Evolutionary conservation across 139 green algal species (phyloP), one percentile per base, ranked within the genome.

Genomic region (Microglena sp.): DNA sequence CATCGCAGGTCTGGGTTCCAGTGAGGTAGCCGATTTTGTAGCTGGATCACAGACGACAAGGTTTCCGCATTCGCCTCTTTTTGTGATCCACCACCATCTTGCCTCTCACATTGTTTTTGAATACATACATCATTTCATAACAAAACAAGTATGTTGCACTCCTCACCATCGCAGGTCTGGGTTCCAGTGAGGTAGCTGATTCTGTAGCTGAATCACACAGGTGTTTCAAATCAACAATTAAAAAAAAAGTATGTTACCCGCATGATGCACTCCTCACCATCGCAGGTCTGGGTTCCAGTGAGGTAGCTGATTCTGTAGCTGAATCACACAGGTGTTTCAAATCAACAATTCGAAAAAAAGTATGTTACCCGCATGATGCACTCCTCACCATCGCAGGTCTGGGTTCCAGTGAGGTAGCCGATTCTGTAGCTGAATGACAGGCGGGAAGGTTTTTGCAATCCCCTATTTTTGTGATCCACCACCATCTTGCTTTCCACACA

Each of bases 261-360:
- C n/a, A 5, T 30, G 5, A 62, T 11, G 27, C 28, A 30, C 40
- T 43, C 15, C 55, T 62, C 55, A 62, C 55, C 55, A 62, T 36
- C n/a, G 6, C 5, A 62, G 15, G 28, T 62, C 11, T 15, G 21
- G 55, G 27, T 35, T 62, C 55, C 55, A 62, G 30, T 53, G 58
- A 5, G 58, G 58, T n/a, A 53, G 32, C 21, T 21, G 5, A 27
- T 65, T 65, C 34, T 65, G 58, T 8, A 65, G 34, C 32, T 53
- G 46, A 21, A 57, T 7, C 46, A 31, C 22, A 31, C 46, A 21
- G 46, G 46, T n/a, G 11, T 57, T 31, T 6, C 46, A 7, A 57
- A 57, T n/a, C 22, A 7, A 8, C 53, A 33, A 26, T 8, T 33
- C 15, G 7, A 33, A 24, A 60, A 28, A 60, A 22, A 60, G 6